Evolutionary conservation across 768 basidiomycete species (phyloP).

Genomic region (Dioszegia aurantiaca): DNA sequence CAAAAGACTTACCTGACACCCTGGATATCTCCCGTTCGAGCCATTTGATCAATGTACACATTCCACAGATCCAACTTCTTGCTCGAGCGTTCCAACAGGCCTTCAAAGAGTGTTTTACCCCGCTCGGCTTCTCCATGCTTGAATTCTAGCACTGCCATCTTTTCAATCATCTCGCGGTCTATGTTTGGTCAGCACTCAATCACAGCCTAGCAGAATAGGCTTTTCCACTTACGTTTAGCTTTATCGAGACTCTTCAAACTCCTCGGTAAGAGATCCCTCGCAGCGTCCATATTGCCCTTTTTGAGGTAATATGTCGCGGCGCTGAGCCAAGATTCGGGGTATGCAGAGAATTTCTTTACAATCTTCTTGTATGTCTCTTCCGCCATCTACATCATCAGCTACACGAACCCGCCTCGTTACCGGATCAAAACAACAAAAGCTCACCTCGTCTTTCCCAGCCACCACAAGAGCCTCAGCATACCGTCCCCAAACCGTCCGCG

Average conservation of each 20-base stretch:
- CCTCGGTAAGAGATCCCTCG: slow-evolving; percentile 79
- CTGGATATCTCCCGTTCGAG: slow-evolving; percentile 72
- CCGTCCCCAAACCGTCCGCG: slow-evolving; percentile 82
- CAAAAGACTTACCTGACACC: slow-evolving; percentile 62
- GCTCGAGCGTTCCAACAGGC: slow-evolving; percentile 90
- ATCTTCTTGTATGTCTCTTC: slow-evolving; percentile 85
- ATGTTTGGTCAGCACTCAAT: not conserved
- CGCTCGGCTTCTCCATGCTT: slow-evolving; percentile 89
- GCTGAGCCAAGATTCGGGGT: slow-evolving; percentile 89
- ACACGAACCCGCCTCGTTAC: too few relatives aligned
- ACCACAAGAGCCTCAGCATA: slow-evolving; percentile 80
- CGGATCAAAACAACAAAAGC: slow-evolving; percentile 19
- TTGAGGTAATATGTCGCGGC: slow-evolving; percentile 77
- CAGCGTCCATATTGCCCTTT: slow-evolving; percentile 69
- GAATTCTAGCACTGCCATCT: slow-evolving; percentile 93
- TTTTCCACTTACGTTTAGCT: slow-evolving; percentile 87
- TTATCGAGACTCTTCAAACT: slow-evolving; percentile 87
- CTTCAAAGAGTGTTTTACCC: slow-evolving; percentile 93
- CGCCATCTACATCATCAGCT: slow-evolving; percentile 64
- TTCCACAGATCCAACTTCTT: slow-evolving; percentile 96
- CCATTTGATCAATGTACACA: slow-evolving; percentile 95
- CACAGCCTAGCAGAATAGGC: too few relatives aligned
- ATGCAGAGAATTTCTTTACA: slow-evolving; percentile 89
- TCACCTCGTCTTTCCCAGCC: slow-evolving; percentile 74
- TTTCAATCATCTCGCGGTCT: slow-evolving; percentile 95